Conservation (phyloP, 164 flowering plant species). For the Vitis labrusca region DNA sequence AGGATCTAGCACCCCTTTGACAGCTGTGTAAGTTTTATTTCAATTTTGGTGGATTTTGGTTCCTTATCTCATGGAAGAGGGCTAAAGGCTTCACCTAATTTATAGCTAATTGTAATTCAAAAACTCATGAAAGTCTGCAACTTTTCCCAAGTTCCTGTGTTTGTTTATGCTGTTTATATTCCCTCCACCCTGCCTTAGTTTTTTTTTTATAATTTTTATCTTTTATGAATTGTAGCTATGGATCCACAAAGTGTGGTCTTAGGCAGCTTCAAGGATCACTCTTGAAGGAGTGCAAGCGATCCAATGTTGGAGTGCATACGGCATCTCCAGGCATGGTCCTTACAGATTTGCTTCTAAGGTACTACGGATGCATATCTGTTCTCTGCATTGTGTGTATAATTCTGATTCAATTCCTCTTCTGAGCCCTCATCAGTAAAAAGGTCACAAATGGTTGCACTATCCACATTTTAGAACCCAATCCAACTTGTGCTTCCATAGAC, state of each 20-base stretch:
- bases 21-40: constrained; percentile 79
- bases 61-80: neutral
- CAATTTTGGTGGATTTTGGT: neutral
- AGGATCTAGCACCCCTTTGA: constrained; percentile 96
- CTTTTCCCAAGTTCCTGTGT: neutral
- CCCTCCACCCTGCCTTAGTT: neutral
- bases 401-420: neutral
- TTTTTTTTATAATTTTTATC: neutral
- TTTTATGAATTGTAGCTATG: constrained; percentile 52
- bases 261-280: constrained; percentile 93
- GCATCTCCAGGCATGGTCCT: constrained; percentile 99
- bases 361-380: neutral
- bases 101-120: neutral
- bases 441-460: no score
- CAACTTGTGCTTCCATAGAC: no score
- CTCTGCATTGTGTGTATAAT: neutral
- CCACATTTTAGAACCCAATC: no score
- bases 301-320: constrained; percentile 89
- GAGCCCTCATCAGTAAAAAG: no score
- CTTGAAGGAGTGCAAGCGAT: constrained; percentile 71
- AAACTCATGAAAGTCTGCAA: neutral
- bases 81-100: neutral
- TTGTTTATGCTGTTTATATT: neutral
- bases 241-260: constrained; percentile 94
- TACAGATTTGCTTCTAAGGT: constrained; percentile 94